Evolutionary conservation across 2,329 filamentous ascomycete genomes (phyloP), one percentile per base, ranked within the genome.

Genomic region (Emergomyces africanus): DNA sequence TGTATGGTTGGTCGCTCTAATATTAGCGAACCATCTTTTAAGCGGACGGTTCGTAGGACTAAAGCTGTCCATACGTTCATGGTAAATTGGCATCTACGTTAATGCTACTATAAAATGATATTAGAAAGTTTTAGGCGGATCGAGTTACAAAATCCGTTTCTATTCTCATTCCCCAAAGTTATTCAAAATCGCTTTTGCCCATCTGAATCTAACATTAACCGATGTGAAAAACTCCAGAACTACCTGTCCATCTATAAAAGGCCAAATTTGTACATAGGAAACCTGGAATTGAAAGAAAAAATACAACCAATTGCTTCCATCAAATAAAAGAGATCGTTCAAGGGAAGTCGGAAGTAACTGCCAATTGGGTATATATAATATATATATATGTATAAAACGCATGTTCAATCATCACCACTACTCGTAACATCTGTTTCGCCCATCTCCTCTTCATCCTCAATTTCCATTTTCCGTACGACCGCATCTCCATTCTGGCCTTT

Each of bases 401-500:
- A 54, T 6, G 12, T 37, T 53, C 30, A 57, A n/a, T 57, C 46
- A 39, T 64, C 64, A 64, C 72, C 72, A 61, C 69, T 70, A 54
- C 67, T 70, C 59, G 69, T 68, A 59, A 72, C 71, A 64, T 74
- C 70, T 6, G 66, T 66, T 48, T 70, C 69, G 54, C 71, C 71
- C 37, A 69, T 70, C 59, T 70, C 59, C 41, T 60, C 64, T 9
- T 61, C 65, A 50, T 73, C 70, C 44, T 71, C 71, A 37, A 66
- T 61, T 53, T 75, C 73, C 69, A 75, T 72, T 60, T 69, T 66
- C 44, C 69, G 69, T 51, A 77, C 64, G n/a, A 66, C 66, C 5
- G 65, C 65, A 64, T 76, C 73, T 1, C 73, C 73, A 63, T 74
- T 75, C 59, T 66, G 67, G 30, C 75, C 75, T 59, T 70, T 72